Percentiles rank a stretch among this genome's conserved stretches.
These are phyloP conservation scores for Colletotrichum tanaceti DNA, from an alignment of 2,329 filamentous ascomycete genomes.

Conservation along the genomic window DNA sequence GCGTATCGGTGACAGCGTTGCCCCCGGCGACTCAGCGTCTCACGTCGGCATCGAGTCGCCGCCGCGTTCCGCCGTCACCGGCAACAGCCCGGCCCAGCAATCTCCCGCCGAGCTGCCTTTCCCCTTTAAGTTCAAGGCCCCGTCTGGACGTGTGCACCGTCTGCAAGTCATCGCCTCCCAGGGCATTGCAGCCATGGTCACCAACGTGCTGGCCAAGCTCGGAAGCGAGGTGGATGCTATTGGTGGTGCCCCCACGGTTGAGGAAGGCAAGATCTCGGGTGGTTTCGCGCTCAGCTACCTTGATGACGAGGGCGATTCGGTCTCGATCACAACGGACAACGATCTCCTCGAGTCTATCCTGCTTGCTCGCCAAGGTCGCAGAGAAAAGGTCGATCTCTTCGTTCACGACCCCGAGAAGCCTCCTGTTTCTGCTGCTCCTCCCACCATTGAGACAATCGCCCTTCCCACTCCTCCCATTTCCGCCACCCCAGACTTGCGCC, in stretches of 20 bases:
- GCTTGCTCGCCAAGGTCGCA: slow-evolving; percentile 79
- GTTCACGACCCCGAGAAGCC: slow-evolving; percentile 93
- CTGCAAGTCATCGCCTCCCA: slow-evolving; percentile 85
- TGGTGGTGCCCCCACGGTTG: slow-evolving; percentile 81
- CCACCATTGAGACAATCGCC: slow-evolving; percentile 54
- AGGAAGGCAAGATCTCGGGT: slow-evolving; percentile 80
- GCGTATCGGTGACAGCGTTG: slow-evolving; percentile 81
- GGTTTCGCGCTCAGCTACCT: slow-evolving; percentile 96
- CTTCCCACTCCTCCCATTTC: slow-evolving; percentile 62
- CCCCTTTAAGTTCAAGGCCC: slow-evolving; percentile 99
- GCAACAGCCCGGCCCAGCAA: slow-evolving; percentile 63
- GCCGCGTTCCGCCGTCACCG: slow-evolving; percentile 70
- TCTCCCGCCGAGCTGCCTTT: slow-evolving; percentile 81
- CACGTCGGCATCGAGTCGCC: slow-evolving; percentile 87
- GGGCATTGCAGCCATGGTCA: slow-evolving; percentile 83
- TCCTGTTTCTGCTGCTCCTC: slow-evolving; percentile 74
- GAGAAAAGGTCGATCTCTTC: slow-evolving; percentile 96
- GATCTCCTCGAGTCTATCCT: slow-evolving; percentile 91
- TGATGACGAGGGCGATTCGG: slow-evolving; percentile 95
- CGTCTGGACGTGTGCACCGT: slow-evolving; percentile 92
- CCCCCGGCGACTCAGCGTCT: slow-evolving; percentile 94
- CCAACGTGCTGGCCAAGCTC: slow-evolving; percentile 83
- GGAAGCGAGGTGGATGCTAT: slow-evolving; percentile 85
- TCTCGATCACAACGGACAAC: slow-evolving; percentile 95
- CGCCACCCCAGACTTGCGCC: slow-evolving; percentile 59